phyloP scores from a whole-genome alignment of 768 basidiomycete species.

The Mycena pura region DNA sequence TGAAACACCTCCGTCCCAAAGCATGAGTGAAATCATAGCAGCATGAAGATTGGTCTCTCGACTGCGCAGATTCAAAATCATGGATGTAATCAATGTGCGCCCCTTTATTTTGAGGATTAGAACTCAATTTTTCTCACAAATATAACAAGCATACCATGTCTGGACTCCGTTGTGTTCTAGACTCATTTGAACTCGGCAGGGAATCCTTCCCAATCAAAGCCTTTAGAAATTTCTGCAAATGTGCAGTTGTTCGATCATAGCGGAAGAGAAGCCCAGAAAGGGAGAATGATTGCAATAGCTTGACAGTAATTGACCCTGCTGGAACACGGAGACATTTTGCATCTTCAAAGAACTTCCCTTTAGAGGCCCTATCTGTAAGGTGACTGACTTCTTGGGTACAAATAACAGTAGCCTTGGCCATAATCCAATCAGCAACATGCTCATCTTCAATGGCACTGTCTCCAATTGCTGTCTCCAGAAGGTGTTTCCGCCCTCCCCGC shows the following conservation, averaged over 20 bases:
- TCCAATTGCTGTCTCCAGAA: not conserved
- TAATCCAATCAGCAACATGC: not conserved
- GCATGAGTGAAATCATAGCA: slow-evolving; percentile 18
- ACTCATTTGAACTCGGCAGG: too few species aligned
- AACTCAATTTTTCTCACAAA: not conserved
- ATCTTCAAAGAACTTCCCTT: not conserved
- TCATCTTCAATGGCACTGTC: not conserved
- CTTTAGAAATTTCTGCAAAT: not conserved
- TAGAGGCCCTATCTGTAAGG: not conserved
- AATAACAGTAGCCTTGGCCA: not conserved
- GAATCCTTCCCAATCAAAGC: not conserved
- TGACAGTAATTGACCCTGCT: not conserved
- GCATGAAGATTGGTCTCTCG: slow-evolving; percentile 16
- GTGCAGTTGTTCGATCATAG: not conserved
- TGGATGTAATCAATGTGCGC: slow-evolving; percentile 16
- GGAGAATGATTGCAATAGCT: not conserved
- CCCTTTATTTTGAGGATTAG: not conserved
- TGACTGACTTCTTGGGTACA: not conserved
- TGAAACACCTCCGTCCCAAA: slow-evolving; percentile 26
- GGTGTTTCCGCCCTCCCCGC: not conserved
- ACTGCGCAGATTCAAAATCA: slow-evolving; percentile 14
- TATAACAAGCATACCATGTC: not conserved
- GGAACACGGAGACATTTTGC: not conserved
- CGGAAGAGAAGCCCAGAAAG: not conserved
- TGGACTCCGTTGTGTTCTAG: slow-evolving; percentile 8